These are phyloP conservation scores for Xylaria hypoxylon DNA, from an alignment of 2,329 filamentous ascomycete genomes.

Conservation along the genomic window DNA sequence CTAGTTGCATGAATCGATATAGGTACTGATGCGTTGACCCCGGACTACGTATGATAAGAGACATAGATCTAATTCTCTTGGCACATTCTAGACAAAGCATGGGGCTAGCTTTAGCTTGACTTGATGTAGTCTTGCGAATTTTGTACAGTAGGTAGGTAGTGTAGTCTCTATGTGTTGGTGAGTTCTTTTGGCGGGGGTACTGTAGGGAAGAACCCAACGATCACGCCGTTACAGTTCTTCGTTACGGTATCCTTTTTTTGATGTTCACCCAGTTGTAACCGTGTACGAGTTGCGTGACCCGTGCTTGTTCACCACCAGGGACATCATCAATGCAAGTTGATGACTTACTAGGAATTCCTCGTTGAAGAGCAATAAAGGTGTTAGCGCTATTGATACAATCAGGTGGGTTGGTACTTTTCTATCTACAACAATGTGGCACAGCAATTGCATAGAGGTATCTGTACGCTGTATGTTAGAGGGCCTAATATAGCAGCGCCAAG, in stretches of 20 bases:
- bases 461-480: background rate
- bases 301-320: conserved; percentile 1
- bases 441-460: too few relatives aligned
- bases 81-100: background rate
- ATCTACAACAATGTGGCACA: background rate
- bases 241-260: too few relatives aligned
- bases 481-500: conserved; percentile 41
- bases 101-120: too few relatives aligned
- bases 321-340: too few relatives aligned
- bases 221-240: too few relatives aligned
- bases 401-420: background rate
- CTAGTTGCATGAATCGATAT: background rate
- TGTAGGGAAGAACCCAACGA: too few relatives aligned
- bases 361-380: too few relatives aligned
- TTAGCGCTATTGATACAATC: background rate
- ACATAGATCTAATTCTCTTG: background rate
- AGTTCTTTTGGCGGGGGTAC: too few relatives aligned
- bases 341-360: too few relatives aligned
- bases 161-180: too few relatives aligned
- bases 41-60: background rate
- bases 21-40: background rate
- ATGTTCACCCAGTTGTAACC: background rate
- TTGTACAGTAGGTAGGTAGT: too few relatives aligned
- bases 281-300: background rate
- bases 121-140: too few relatives aligned